Conservation (phyloP, 495 filamentous ascomycete genomes). For the Usnea hakonensis region DNA sequence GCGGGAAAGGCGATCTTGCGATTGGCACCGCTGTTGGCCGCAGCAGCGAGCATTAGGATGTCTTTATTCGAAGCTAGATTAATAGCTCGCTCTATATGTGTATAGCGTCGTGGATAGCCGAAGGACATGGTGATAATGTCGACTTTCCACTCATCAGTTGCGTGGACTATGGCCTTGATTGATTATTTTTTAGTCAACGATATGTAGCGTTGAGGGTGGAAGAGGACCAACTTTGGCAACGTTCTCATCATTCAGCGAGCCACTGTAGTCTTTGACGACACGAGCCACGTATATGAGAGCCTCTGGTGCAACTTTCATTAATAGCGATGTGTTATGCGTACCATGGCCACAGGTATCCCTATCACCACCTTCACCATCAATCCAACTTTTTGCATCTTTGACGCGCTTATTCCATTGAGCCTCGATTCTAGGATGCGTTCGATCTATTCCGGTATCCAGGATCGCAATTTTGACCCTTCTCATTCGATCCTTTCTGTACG, state of each 20-base stretch:
- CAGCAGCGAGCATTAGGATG: conserved; percentile 23
- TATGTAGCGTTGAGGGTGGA: not conserved
- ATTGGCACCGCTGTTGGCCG: conserved; percentile 18
- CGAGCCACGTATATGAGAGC: conserved; percentile 13
- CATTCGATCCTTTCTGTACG: not conserved
- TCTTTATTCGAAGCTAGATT: not conserved
- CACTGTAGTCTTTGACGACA: not conserved
- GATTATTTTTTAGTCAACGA: not conserved
- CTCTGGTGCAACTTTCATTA: conserved; percentile 13
- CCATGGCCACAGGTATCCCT: conserved; percentile 18
- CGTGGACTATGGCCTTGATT: conserved; percentile 24
- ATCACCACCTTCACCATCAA: too few species aligned
- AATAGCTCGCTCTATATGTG: conserved; percentile 10
- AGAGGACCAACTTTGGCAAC: conserved; percentile 2
- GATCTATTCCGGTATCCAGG: not conserved
- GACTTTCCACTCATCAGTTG: conserved; percentile 20
- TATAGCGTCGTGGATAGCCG: conserved; percentile 13
- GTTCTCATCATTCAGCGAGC: not conserved
- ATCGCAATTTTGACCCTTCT: conserved; percentile 4
- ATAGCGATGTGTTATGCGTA: conserved; percentile 7
- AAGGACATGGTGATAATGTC: conserved; percentile 31
- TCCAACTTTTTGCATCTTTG: too few species aligned
- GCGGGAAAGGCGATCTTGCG: conserved; percentile 18
- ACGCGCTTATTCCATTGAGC: too few species aligned
- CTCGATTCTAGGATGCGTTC: not conserved